Base-by-base conservation (phyloP, 441 rosid species). In the Caryocar brasiliense region DNA sequence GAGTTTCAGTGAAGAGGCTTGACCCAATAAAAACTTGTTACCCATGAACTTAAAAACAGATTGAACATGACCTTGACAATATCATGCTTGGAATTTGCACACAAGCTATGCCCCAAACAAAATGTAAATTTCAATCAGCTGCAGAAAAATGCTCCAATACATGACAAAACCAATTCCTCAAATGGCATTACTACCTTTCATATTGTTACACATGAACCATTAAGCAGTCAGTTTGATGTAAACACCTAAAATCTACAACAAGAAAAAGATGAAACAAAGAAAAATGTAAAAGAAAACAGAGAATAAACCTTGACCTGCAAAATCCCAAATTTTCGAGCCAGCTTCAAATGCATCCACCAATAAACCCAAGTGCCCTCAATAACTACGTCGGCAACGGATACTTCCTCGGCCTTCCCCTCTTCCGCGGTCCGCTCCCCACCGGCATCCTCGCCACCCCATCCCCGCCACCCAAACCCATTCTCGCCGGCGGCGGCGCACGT, bases 331-430 rank as follows among this genome's bases (percentile, higher is more conserved):
- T n/a, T n/a, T n/a, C 24, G 2, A 22, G 43, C 40, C 19, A n/a
- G 20, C 30, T 22, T 14, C 47, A 5, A 5, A 8, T 5, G n/a
- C n/a, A n/a, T n/a, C n/a, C n/a, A n/a, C n/a, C n/a, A 51, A 42
- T 21, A n/a, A 29, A 10, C 42, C 20, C 3, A 12, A 38, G 4
- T 15, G 42, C 13, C 42, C n/a, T n/a, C n/a, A n/a, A 19, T 6
- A 8, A n/a, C 36, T 32, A 59, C 0, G 25, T 21, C 23, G 12
- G 49, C 27, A 58, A 3, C 0, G 74, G 72, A 66, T 71, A 64
- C 60, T 88, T 85, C 74, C 81, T 66, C 0, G 95, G 90, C 66
- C 97, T 74, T 45, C 95, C 97, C 66, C 95, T 79, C 78, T 78
- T 89, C 77, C 14, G 81, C 20, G 59, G 50, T 30, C 22, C 48